Evolutionary conservation across 441 rosid species (phyloP), one percentile per base, ranked within the genome.

Genomic region (Macaranga tanarius): DNA sequence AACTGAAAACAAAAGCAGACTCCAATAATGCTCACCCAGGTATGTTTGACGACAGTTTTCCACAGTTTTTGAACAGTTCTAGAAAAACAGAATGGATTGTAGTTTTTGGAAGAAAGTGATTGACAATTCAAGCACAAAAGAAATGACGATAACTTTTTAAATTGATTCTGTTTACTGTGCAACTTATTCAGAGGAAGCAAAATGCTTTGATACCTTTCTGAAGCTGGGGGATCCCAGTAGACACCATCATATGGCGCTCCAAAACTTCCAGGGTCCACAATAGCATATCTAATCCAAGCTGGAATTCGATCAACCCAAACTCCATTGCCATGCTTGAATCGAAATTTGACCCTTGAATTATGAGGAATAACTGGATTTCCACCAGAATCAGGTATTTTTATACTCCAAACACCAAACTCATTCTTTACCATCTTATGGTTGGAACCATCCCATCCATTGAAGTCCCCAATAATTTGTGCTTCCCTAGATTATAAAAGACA

Each of bases 161-260:
- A 28, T 59, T 50, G 16, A 13, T 19, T 42, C 11, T 17, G 44
- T 52, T 72, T 65, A 56, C 44, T 44, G 47, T 45, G 67, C 58
- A 56, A 55, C 45, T 71, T 66, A 63, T 63, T 20, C 60, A 59
- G 26, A 59, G 38, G 31, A 57, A 67, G 28, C 38, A 76, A 58
- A 62, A 65, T 52, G 23, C 1, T 28, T 1, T 42, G 61, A 67
- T 77, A 91, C 95, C 97, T 91, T 78, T 89, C 92, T 26, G 87
- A 66, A 72, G 87, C 63, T 8, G 93, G 89, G 11, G 93, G 97
- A 25, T 89, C 95, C 97, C 97, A 91, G 77, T 86, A 84, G 60
- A 91, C 79, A 73, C 95, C 97, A 81, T 91, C 97, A 86, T 89
- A 91, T 31, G 97, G 86, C 56, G 90, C 97, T 73, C 83, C 97